Evolutionary conservation across 1,139 yeast species (phyloP).

Genomic region (Geotrichum histeridarum): DNA sequence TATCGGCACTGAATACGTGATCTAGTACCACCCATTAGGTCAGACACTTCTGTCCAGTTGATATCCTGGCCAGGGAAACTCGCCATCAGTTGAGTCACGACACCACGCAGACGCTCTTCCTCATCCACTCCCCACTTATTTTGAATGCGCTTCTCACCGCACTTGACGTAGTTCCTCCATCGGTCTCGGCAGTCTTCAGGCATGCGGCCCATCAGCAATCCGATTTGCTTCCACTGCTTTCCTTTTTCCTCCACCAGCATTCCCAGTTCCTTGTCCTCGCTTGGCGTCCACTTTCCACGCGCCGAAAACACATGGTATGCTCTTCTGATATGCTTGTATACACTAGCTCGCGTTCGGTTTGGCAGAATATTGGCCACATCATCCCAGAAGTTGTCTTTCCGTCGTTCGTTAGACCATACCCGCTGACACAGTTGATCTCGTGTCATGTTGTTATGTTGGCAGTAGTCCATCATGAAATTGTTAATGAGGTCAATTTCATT

Average conservation of each 20-base stretch:
- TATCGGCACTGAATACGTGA: conserved; percentile 91
- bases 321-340: conserved; percentile 87
- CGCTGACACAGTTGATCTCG: conserved; percentile 70
- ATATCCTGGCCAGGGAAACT: conserved; percentile 40
- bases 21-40: conserved; percentile 79
- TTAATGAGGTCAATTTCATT: conserved; percentile 71
- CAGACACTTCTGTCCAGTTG: conserved; percentile 90
- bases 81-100: conserved; percentile 45
- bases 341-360: conserved; percentile 76
- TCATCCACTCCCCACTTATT: conserved; percentile 78
- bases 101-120: conserved; percentile 54
- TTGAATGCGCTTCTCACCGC: conserved; percentile 68
- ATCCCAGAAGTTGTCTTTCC: conserved; percentile 88
- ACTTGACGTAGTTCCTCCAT: conserved; percentile 91
- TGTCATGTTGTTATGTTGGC: conserved; percentile 54
- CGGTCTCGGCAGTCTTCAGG: conserved; percentile 96
- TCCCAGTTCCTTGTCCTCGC: conserved; percentile 66
- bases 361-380: conserved; percentile 70
- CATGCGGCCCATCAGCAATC: conserved; percentile 77
- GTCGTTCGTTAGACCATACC: conserved; percentile 81
- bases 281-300: conserved; percentile 83
- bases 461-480: conserved; percentile 63
- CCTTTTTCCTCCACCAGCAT: conserved; percentile 60
- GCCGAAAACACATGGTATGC: conserved; percentile 81
- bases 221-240: conserved; percentile 83